Percentiles rank a stretch among this genome's conserved stretches.
Evolutionary conservation across 306 rosid species (phyloP).

Genomic region (Castanea mollissima): DNA sequence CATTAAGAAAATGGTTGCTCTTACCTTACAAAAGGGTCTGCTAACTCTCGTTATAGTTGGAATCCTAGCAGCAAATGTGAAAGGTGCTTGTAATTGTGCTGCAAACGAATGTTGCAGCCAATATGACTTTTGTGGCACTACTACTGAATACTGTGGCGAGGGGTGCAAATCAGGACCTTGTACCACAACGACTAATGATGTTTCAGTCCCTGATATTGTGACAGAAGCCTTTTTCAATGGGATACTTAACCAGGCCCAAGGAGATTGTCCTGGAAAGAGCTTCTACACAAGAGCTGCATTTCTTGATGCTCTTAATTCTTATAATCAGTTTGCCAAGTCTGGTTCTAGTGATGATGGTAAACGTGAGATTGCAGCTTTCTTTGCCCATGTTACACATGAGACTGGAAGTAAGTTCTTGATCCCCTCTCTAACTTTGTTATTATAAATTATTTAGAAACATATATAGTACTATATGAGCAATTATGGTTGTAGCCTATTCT

Average conservation of each 20-base stretch:
- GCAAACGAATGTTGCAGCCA: conserved; percentile 18
- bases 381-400: conserved; percentile 35
- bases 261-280: conserved; percentile 21
- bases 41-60: conserved; percentile 1
- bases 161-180: conserved; percentile 26
- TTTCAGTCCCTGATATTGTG: conserved; percentile 12
- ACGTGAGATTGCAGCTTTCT: conserved; percentile 37
- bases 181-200: background rate
- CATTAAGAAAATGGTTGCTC: background rate
- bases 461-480: too few relatives aligned
- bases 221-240: conserved; percentile 10
- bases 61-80: background rate
- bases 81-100: conserved; percentile 15
- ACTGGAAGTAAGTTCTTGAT: conserved; percentile 22
- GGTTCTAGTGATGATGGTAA: conserved; percentile 23
- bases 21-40: background rate
- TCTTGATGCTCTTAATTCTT: conserved; percentile 16
- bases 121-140: conserved; percentile 12
- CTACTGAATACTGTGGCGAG: conserved; percentile 4
- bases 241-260: conserved; percentile 16
- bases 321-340: background rate
- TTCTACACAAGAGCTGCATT: conserved; percentile 34
- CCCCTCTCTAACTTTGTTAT: background rate
- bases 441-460: too few relatives aligned
- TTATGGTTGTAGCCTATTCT: too few relatives aligned